Evolutionary conservation across 176 grass and related monocot genomes (phyloP).

Genomic region (Avena sativa): DNA sequence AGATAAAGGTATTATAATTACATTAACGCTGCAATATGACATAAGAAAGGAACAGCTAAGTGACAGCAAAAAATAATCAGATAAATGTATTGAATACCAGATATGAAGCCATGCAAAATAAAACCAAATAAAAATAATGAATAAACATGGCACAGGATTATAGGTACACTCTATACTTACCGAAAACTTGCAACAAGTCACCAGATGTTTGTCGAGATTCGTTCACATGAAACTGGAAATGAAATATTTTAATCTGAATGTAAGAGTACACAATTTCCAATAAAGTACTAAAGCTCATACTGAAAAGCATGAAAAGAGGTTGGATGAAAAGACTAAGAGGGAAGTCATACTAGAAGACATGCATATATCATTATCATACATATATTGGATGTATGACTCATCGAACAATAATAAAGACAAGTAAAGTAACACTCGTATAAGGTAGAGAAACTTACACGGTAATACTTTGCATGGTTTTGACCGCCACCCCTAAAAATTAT

Average conservation of each 20-base stretch:
- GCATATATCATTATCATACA: slow-evolving; percentile 28
- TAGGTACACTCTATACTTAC: slow-evolving; percentile 37
- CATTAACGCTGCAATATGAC: slow-evolving; percentile 17
- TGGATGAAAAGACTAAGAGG: slow-evolving; percentile 35
- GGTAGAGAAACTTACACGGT: slow-evolving; percentile 72
- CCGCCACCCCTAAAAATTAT: slow-evolving; percentile 91
- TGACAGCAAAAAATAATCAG: neutral
- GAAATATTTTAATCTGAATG: slow-evolving; percentile 23
- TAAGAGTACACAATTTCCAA: slow-evolving; percentile 35
- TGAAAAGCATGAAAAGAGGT: slow-evolving; percentile 31
- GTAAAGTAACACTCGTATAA: slow-evolving; percentile 1
- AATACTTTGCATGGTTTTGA: slow-evolving; percentile 89
- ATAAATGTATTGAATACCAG: slow-evolving; percentile 13
- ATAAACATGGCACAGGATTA: neutral
- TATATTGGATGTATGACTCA: slow-evolving; percentile 21
- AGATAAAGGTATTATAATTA: slow-evolving; percentile 19
- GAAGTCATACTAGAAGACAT: slow-evolving; percentile 34
- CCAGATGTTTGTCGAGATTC: slow-evolving; percentile 74
- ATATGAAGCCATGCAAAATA: slow-evolving; percentile 22
- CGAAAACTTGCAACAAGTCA: slow-evolving; percentile 72
- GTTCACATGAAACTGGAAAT: slow-evolving; percentile 93
- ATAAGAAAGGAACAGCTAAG: slow-evolving; percentile 13
- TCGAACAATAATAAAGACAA: slow-evolving; percentile 25
- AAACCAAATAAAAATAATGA: slow-evolving; percentile 41
- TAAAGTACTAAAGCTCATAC: slow-evolving; percentile 32